A percentile compares a stretch with the other conserved stretches of the same genome.
Evolutionary conservation across 2,329 filamentous ascomycete genomes (phyloP).

Genomic region (Leptodontidium sp.): DNA sequence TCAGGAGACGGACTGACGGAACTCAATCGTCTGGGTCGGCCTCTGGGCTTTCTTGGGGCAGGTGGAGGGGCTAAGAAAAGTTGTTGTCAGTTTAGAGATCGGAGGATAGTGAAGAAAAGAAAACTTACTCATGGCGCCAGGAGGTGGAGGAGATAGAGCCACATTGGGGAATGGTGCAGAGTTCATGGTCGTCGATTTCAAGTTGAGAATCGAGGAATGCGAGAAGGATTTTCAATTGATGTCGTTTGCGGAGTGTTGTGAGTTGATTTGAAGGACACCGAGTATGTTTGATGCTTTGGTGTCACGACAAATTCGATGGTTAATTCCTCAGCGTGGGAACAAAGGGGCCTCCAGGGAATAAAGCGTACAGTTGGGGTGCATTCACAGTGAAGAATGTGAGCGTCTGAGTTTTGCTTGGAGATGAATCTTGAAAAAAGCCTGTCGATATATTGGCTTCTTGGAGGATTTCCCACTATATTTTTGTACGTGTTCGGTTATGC

Average conservation of each 20-base stretch:
- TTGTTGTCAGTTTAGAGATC: not conserved
- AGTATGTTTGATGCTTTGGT: too few species aligned
- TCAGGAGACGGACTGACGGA: not conserved
- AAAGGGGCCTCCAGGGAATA: too few species aligned
- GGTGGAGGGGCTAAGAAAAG: not conserved
- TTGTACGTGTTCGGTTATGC: too few species aligned
- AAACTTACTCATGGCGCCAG: not conserved
- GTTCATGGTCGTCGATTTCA: conserved; percentile 1
- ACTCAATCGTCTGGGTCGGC: not conserved
- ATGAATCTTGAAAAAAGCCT: too few species aligned
- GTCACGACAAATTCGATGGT: too few species aligned
- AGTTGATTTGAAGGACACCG: not conserved
- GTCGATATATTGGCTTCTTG: too few species aligned
- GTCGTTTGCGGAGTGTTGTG: not conserved
- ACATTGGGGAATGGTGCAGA: not conserved
- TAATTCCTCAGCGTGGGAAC: too few species aligned
- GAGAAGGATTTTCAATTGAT: not conserved
- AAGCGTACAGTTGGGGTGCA: too few species aligned
- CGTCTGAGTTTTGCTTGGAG: too few species aligned
- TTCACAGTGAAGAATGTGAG: too few species aligned
- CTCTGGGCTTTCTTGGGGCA: not conserved
- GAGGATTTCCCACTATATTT: too few species aligned
- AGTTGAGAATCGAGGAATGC: not conserved
- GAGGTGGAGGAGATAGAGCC: not conserved
- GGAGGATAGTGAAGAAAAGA: not conserved